Evolutionary conservation across 176 grass and related monocot genomes (phyloP).

Genomic region (Panicum miliaceum): DNA sequence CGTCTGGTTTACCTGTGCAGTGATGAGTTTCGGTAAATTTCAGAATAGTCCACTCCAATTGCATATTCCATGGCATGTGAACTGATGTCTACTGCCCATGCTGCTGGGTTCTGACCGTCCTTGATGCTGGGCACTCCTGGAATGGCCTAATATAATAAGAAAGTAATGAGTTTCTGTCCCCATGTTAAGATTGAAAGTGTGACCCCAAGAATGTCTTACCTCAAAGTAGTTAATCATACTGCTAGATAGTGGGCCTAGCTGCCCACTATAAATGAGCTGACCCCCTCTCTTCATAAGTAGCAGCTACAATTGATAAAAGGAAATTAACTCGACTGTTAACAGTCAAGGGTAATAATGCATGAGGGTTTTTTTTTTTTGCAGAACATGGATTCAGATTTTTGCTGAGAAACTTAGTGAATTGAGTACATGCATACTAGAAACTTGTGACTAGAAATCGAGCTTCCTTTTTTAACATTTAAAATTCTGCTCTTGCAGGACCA

Average conservation of each 20-base stretch:
- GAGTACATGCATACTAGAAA: not conserved
- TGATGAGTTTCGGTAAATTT: conserved; percentile 52
- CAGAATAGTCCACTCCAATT: conserved; percentile 62
- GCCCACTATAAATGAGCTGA: conserved; percentile 76
- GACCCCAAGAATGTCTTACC: conserved; percentile 51
- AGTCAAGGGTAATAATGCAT: not conserved
- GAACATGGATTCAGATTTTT: not conserved
- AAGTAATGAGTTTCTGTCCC: not conserved
- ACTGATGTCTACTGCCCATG: conserved; percentile 77
- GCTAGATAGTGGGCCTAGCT: conserved; percentile 65
- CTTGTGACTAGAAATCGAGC: not conserved
- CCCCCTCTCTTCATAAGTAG: conserved; percentile 93
- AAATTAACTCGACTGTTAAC: not conserved
- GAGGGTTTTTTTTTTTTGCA: not conserved
- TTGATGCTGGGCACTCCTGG: conserved; percentile 75
- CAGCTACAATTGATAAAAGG: conserved; percentile 46
- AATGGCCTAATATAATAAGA: conserved; percentile 60
- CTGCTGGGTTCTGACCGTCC: conserved; percentile 73
- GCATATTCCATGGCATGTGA: conserved; percentile 66
- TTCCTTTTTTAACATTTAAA: not conserved
- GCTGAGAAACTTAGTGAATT: not conserved
- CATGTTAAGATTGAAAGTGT: not conserved
- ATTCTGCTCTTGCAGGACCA: not conserved
- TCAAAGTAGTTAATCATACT: conserved; percentile 85
- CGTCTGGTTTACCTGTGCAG: not conserved